Conservation (phyloP, 78 protist genomes). For the Dictyostelium citrinum region DNA sequence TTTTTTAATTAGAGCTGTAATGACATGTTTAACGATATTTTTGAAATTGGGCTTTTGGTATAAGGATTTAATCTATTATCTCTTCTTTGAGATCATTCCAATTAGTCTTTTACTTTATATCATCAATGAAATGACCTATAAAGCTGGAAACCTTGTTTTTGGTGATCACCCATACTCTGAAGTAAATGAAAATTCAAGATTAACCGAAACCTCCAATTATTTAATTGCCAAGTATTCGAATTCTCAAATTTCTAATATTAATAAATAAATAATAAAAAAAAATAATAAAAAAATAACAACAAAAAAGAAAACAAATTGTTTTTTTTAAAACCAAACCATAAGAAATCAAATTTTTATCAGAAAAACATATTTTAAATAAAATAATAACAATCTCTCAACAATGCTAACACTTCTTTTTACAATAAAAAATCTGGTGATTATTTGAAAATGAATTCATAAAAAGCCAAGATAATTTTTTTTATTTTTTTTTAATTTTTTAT, state of each 20-base stretch:
- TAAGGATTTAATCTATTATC: not conserved
- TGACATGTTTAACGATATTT: constrained; percentile 5
- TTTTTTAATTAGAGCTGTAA: not conserved
- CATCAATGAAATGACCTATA: not conserved
- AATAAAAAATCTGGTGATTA: too few relatives aligned
- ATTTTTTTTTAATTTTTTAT: not conserved
- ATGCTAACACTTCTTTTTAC: too few relatives aligned
- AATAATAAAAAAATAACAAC: not conserved
- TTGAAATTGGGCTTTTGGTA: not conserved
- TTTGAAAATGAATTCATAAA: too few relatives aligned
- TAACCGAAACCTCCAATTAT: not conserved
- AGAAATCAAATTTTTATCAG: too few relatives aligned
- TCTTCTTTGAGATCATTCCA: not conserved
- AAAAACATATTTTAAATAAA: too few relatives aligned
- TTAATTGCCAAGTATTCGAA: not conserved
- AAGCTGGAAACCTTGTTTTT: not conserved
- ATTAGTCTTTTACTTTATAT: not conserved
- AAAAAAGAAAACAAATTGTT: not conserved
- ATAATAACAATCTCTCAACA: too few relatives aligned
- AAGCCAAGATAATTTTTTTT: too few relatives aligned
- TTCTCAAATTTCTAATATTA: not conserved
- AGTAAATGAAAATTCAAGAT: not conserved
- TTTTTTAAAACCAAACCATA: too few relatives aligned
- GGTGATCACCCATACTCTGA: not conserved
- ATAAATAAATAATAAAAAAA: not conserved